Conservation (phyloP, 192 early-diverging fungal species). For the Backusella parvicylindrica region DNA sequence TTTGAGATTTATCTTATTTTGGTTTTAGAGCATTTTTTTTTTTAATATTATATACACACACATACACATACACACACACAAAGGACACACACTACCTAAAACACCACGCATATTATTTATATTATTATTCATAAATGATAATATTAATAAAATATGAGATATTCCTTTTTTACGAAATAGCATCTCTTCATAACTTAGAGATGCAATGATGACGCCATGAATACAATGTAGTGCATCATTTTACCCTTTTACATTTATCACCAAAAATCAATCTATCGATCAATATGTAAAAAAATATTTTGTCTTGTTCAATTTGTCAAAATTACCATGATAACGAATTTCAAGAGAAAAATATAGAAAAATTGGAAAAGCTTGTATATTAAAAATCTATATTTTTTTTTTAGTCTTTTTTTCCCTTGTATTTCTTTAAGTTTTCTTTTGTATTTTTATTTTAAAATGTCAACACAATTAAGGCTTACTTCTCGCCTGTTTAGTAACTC, state of each 20-base stretch:
- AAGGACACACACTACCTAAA: background rate
- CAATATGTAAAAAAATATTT: no score
- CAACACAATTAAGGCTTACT: constrained; percentile 5
- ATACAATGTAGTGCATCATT: no score
- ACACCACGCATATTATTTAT: background rate
- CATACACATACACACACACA: background rate
- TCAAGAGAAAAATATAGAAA: background rate
- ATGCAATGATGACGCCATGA: background rate
- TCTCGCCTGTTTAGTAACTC: background rate
- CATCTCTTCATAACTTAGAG: background rate
- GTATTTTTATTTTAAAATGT: constrained; percentile 6
- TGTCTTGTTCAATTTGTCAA: no score
- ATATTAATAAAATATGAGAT: background rate
- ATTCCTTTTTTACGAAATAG: background rate
- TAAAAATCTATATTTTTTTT: background rate
- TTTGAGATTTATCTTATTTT: background rate
- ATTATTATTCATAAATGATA: background rate
- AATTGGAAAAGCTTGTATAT: no score
- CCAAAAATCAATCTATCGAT: no score
- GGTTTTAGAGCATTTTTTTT: background rate
- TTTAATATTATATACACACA: background rate
- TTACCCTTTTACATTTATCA: background rate
- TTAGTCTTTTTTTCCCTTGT: background rate
- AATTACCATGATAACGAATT: no score
- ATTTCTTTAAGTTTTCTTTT: background rate